Evolutionary conservation across 257 asterid species (phyloP), one percentile per base, ranked within the genome.

Genomic region (Gentiana dahurica): DNA sequence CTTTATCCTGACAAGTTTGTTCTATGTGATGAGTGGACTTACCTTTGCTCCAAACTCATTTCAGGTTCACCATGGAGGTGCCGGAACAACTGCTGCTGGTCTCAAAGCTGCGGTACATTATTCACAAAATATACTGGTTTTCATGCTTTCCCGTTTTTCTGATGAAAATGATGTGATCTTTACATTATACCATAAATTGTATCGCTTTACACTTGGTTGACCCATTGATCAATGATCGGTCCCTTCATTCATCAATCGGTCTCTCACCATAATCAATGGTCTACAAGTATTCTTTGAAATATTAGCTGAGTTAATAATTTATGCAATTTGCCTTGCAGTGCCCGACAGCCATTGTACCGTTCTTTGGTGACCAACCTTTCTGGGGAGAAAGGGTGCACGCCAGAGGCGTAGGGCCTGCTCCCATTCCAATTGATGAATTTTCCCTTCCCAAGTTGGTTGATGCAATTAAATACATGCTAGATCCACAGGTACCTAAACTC

Each of bases 31-130:
- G 9, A 8, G 15, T 39, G 24, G 34, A 37, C 24, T 13, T 5
- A 34, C 43, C 34, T 32, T 39, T 46, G 51, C 24, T 60, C 67
- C 53, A 36, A 12, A 34, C 50, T 60, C 51, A 49, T 71, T 68
- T 63, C 84, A 87, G 96, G 98, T 91, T 63, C 98, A 91, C 83
- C 98, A 89, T 66, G 98, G 96, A 33, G 98, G 96, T 63, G 96
- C 95, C 15, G 95, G 98, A 73, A 91, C 98, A 58, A 91, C 96
- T 12, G 98, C 96, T 55, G 95, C 96, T 65, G 96, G 98, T 74
- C 96, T 91, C 64, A 85, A 78, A 73, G 96, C 98, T 54, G 95
- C 98, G 77, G 96, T 91, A 84, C n/a, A 53, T 54, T 15, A 37
- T 44, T 37, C 45, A 46, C 24, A 38, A 49, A 36, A 45, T 35